Conservation (phyloP, 2,329 filamentous ascomycete genomes). For the Fusarium newnesense region DNA sequence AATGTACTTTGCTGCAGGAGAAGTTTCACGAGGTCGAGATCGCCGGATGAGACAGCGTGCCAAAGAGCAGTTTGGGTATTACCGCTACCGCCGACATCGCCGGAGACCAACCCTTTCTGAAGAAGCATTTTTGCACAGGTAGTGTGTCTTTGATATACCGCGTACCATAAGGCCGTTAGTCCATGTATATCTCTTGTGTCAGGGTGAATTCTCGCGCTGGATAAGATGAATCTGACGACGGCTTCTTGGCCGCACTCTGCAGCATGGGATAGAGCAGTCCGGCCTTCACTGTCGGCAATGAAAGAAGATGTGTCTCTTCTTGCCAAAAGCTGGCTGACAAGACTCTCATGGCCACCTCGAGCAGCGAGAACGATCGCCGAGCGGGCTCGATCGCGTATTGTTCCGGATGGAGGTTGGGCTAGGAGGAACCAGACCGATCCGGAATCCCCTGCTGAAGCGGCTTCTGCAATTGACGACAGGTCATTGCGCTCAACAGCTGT, state of each 20-base stretch:
- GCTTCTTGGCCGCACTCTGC: background rate
- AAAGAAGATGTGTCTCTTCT: constrained; percentile 2
- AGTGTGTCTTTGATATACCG: rapidly evolving
- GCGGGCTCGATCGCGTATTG: rapidly evolving
- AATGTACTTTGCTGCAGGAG: no score
- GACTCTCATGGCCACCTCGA: background rate
- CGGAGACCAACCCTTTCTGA: background rate
- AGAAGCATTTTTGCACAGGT: background rate
- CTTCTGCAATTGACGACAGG: background rate
- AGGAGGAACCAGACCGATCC: constrained; percentile 2
- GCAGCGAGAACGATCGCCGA: background rate
- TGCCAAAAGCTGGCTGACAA: background rate
- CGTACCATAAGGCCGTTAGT: background rate
- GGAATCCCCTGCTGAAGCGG: background rate
- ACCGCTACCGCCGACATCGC: background rate
- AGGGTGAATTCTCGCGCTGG: background rate
- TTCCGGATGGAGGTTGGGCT: rapidly evolving
- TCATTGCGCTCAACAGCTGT: rapidly evolving
- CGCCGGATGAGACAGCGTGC: background rate
- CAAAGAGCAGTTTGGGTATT: background rate
- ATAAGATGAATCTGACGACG: background rate
- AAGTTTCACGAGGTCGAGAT: background rate
- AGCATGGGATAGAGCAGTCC: constrained; percentile 4
- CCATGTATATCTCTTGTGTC: background rate
- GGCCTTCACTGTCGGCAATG: background rate